phyloP scores from a whole-genome alignment of 2,329 filamentous ascomycete species.

The Hortaea werneckii region DNA sequence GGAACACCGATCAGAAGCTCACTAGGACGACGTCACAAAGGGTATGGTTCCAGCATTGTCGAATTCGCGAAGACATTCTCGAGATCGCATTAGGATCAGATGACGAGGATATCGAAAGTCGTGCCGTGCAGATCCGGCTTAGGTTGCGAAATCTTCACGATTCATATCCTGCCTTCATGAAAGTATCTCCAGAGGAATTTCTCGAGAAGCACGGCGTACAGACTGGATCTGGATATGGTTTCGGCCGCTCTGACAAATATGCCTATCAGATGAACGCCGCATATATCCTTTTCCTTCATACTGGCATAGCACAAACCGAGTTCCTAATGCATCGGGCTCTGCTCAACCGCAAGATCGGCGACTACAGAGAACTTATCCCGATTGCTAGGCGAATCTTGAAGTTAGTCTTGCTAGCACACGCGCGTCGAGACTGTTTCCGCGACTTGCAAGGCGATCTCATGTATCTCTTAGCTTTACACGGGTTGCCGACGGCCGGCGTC shows the following conservation, averaged over 20 bases:
- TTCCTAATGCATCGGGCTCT: conserved; percentile 51
- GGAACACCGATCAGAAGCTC: conserved; percentile 39
- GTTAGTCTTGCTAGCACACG: conserved; percentile 27
- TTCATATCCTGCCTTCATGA: conserved; percentile 22
- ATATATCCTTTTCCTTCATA: conserved; percentile 30
- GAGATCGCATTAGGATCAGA: conserved; percentile 43
- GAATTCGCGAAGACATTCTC: conserved; percentile 49
- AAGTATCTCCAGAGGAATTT: conserved; percentile 18
- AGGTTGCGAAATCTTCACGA: conserved; percentile 31
- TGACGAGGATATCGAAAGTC: conserved; percentile 26
- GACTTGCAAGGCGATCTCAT: conserved; percentile 35
- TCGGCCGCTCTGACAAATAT: conserved; percentile 7
- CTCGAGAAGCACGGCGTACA: conserved; percentile 11
- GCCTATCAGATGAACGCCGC: conserved; percentile 31
- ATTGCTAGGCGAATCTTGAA: conserved; percentile 30
- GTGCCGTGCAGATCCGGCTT: conserved; percentile 29
- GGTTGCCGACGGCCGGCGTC: conserved; percentile 33
- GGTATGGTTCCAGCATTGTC: conserved; percentile 38
- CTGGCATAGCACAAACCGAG: conserved; percentile 43
- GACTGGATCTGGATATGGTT: neutral
- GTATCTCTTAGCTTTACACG: conserved; percentile 29
- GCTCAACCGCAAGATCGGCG: conserved; percentile 31
- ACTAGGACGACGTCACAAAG: conserved; percentile 38
- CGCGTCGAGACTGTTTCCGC: conserved; percentile 29
- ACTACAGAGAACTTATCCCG: conserved; percentile 27